Percentiles rank a stretch among this genome's conserved stretches.
Evolutionary conservation across 306 rosid species (phyloP).

Genomic region (Carpinus fangiana): DNA sequence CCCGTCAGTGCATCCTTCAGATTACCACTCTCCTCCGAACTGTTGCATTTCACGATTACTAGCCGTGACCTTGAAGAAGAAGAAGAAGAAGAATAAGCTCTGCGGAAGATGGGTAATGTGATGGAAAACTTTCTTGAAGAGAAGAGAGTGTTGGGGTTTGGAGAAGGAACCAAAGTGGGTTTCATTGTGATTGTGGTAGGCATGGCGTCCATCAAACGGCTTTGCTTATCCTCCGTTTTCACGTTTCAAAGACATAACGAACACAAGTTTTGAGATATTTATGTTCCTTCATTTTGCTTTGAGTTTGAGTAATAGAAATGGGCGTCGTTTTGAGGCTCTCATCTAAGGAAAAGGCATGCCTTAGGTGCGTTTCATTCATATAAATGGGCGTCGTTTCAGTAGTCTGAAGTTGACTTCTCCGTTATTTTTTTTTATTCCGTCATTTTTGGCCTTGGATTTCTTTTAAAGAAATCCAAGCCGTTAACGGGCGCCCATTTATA

Average conservation of each 20-base stretch:
- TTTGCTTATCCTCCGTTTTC: slow-evolving; percentile 21
- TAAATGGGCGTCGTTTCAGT: too few relatives aligned
- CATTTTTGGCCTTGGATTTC: too few relatives aligned
- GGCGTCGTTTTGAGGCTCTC: background rate
- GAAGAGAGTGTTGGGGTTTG: slow-evolving; percentile 25
- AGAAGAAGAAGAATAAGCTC: slow-evolving; percentile 1
- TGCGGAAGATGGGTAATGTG: slow-evolving; percentile 20
- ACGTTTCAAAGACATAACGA: background rate
- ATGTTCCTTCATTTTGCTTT: background rate
- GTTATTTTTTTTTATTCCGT: too few relatives aligned
- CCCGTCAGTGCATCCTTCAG: slow-evolving; percentile 51
- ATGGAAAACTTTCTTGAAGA: slow-evolving; percentile 22
- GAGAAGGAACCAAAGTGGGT: slow-evolving; percentile 33
- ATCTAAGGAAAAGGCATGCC: background rate
- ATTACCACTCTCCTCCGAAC: slow-evolving; percentile 22
- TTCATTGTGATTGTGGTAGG: slow-evolving; percentile 28
- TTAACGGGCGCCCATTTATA: too few relatives aligned
- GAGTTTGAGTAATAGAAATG: background rate
- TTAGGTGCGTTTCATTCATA: too few relatives aligned
- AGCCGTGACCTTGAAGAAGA: slow-evolving; percentile 19
- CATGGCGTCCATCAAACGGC: slow-evolving; percentile 24
- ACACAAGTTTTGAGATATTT: background rate
- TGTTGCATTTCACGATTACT: slow-evolving; percentile 36
- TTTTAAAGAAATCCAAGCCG: too few relatives aligned
- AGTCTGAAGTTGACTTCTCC: too few relatives aligned